Evolutionary conservation across 768 basidiomycete genomes (phyloP), one percentile per base, ranked within the genome.

Genomic region (Mycena crocata): DNA sequence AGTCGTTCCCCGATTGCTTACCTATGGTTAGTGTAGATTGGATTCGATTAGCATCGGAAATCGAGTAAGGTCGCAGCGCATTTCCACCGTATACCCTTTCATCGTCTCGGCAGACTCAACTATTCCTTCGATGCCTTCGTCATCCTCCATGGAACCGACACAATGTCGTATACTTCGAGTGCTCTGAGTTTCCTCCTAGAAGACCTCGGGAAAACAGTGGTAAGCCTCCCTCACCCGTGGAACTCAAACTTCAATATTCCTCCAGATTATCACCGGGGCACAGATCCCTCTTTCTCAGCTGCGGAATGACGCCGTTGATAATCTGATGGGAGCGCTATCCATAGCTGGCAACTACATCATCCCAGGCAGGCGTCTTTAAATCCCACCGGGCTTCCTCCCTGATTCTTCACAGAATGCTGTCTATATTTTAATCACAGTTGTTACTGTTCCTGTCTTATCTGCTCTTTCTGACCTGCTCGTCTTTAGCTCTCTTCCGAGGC

Each of bases 251-350:
- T 50, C 28, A 37, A 55, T 45, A 26, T n/a, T 39, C 39, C 58
- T 57, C 14, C 55, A 95, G 94, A 94, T 97, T 63, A 71, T 96
- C 32, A 97, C 94, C 1, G 96, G 96, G 15, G 95, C 96, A 0
- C 96, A 98, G 80, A 97, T 98, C 37, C 94, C 96, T 17, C 81
- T 96, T 35, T 95, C 93, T 2, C 92, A 95, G 74, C 82, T 96
- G 49, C 87, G 95, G n/a, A 98, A 96, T 71, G 96, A 98, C 76
- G 95, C 95, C 10, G 90, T 95, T 7, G 96, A 97, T 71, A 98
- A 98, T 75, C 81, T 98, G 13, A 89, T 98, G 75, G 95, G 94
- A 10, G 93, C 94, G 4, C 81, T 98, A 35, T 89, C 91, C 19
- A 91, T 97, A 56, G 95, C 96, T 19, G 96, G 96, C 1, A 91